A percentile compares a stretch with the other conserved stretches of the same genome.
Conservation (phyloP, 768 basidiomycete species). For the Gyrodon lividus region DNA sequence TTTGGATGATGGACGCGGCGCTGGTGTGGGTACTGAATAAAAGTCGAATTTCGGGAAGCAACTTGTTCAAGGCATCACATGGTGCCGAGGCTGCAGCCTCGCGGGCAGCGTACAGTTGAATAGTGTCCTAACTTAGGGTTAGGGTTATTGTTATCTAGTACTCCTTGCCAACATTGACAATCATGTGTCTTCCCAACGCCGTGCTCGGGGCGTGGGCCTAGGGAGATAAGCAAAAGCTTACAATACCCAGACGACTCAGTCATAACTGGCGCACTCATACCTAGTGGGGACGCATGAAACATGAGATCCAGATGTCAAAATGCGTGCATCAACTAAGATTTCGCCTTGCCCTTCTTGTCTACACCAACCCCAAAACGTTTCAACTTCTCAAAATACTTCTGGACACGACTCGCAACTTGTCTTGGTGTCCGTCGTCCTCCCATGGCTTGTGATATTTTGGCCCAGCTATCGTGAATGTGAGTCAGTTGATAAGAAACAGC, state of each 20-base stretch:
- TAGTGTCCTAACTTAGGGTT: slow-evolving; percentile 22
- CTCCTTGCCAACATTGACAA: no score
- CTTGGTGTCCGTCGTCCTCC: slow-evolving; percentile 70
- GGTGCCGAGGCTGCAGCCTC: no score
- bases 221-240: neutral
- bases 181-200: neutral
- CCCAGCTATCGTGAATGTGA: slow-evolving; percentile 50
- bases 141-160: slow-evolving; percentile 12
- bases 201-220: no score
- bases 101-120: no score
- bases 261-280: neutral
- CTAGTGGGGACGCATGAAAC: neutral
- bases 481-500: slow-evolving; percentile 7
- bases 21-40: neutral
- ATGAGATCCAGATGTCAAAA: neutral
- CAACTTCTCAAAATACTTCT: slow-evolving; percentile 85
- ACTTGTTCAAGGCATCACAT: slow-evolving; percentile 1
- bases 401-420: slow-evolving; percentile 87
- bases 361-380: slow-evolving; percentile 66
- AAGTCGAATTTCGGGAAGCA: neutral
- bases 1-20: neutral
- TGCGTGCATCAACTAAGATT: slow-evolving; percentile 11
- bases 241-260: no score
- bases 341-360: slow-evolving; percentile 25
- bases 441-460: slow-evolving; percentile 83